Evolutionary conservation across 257 asterid genomes (phyloP).

Genomic region (Scutellaria baicalensis): DNA sequence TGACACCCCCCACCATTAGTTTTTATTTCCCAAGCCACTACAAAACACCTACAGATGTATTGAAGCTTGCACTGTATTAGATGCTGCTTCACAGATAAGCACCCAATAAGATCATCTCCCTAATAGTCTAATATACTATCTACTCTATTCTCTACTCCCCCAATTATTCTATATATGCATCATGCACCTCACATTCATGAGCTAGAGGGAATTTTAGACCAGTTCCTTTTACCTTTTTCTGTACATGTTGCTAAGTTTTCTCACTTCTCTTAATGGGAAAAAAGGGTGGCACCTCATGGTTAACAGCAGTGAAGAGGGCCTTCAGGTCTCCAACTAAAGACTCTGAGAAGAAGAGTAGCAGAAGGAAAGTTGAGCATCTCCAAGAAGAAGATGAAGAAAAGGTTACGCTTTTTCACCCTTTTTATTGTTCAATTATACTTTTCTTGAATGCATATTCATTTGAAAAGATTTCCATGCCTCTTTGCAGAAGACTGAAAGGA

Average conservation of each 20-base stretch:
- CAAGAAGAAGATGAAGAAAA: constrained; percentile 56
- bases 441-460: background rate
- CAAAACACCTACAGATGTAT: constrained; percentile 50
- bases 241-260: constrained; percentile 18
- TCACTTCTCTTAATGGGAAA: constrained; percentile 52
- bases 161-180: constrained; percentile 18
- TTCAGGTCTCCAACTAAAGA: constrained; percentile 82
- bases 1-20: constrained; percentile 35
- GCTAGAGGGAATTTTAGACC: background rate
- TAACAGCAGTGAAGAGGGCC: constrained; percentile 84
- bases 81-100: constrained; percentile 38
- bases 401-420: constrained; percentile 17
- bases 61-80: constrained; percentile 28
- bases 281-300: constrained; percentile 66
- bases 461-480: background rate
- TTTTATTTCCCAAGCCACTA: constrained; percentile 40
- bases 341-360: constrained; percentile 43
- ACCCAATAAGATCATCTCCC: constrained; percentile 13
- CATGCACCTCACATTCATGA: constrained; percentile 1
- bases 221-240: background rate
- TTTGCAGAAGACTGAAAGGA: constrained; percentile 61
- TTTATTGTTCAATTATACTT: background rate
- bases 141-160: background rate
- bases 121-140: background rate
- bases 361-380: constrained; percentile 52